A percentile compares a stretch with the other conserved stretches of the same genome.
phyloP scores from a whole-genome alignment of 2,329 filamentous ascomycete species.

The Verticillium alfalfae region DNA sequence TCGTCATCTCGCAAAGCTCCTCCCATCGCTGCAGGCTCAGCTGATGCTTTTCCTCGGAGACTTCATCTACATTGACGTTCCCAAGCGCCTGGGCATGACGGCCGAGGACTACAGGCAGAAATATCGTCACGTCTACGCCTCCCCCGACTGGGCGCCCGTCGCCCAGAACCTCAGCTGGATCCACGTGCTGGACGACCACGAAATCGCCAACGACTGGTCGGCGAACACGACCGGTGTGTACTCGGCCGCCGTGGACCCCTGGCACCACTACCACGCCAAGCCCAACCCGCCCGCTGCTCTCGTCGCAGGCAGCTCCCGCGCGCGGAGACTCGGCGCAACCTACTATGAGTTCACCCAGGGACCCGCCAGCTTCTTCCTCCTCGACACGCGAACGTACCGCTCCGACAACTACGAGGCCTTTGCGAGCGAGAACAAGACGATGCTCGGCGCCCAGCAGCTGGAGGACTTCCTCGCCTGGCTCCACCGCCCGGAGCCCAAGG shows the following conservation, averaged over 20 bases:
- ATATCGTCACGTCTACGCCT: constrained; percentile 93
- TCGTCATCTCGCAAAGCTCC: constrained; percentile 64
- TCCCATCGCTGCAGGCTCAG: constrained; percentile 68
- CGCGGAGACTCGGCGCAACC: constrained; percentile 51
- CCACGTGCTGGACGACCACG: constrained; percentile 93
- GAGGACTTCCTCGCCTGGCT: constrained; percentile 76
- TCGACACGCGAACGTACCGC: constrained; percentile 86
- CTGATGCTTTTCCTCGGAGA: constrained; percentile 81
- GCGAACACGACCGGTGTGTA: constrained; percentile 78
- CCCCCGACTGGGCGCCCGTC: constrained; percentile 79
- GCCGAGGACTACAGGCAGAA: constrained; percentile 78
- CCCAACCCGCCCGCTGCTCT: constrained; percentile 73
- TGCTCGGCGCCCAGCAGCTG: constrained; percentile 78
- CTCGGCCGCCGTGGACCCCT: constrained; percentile 74
- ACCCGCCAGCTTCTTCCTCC: constrained; percentile 88
- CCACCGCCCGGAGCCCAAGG: constrained; percentile 61
- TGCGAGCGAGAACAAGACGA: constrained; percentile 66
- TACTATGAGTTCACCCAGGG: constrained; percentile 90
- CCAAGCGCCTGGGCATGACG: constrained; percentile 66
- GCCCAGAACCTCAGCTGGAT: constrained; percentile 88
- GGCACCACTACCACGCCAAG: constrained; percentile 76
- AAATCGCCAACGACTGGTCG: constrained; percentile 93
- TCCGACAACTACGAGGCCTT: constrained; percentile 59
- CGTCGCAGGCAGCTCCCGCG: constrained; percentile 33
- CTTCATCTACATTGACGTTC: constrained; percentile 89